phyloP scores from a whole-genome alignment of 805 yeast genomes.

The Saccharomycopsis fermentans region DNA sequence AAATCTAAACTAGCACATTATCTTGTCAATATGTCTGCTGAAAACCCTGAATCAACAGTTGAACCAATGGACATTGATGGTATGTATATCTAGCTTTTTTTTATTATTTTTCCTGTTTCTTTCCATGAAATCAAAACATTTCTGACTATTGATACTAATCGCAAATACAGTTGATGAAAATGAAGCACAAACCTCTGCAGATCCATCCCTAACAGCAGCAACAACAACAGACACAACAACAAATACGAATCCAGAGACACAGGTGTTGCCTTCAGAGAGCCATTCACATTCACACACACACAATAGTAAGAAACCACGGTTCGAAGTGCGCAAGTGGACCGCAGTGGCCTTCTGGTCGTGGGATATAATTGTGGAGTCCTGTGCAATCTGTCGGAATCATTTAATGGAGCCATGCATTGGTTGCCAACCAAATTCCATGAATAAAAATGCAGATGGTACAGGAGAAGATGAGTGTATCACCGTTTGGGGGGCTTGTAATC shows the following conservation, averaged over 20 bases:
- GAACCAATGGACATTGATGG: background rate
- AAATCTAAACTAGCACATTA: too few relatives aligned
- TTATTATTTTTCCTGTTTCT: background rate
- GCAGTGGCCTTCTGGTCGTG: constrained; percentile 99
- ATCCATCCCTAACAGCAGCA: background rate
- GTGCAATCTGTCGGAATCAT: constrained; percentile 97
- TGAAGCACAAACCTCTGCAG: background rate
- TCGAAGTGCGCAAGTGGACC: constrained; percentile 95
- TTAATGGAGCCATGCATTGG: constrained; percentile 97
- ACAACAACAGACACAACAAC: background rate
- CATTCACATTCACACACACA: background rate
- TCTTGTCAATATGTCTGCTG: background rate
- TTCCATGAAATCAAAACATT: background rate
- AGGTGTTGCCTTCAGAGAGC: background rate
- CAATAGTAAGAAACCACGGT: constrained; percentile 45
- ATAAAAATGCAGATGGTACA: constrained; percentile 43
- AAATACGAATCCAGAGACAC: background rate
- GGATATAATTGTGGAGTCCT: constrained; percentile 91
- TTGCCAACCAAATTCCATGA: constrained; percentile 77
- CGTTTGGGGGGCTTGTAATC: constrained; percentile 96
- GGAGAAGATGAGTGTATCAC: constrained; percentile 75
- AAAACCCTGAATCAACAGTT: background rate
- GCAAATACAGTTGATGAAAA: background rate
- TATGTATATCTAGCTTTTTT: too few relatives aligned
- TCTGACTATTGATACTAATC: background rate